Evolutionary conservation across 495 filamentous ascomycete species (phyloP).

Genomic region (Cairneyella variabilis): DNA sequence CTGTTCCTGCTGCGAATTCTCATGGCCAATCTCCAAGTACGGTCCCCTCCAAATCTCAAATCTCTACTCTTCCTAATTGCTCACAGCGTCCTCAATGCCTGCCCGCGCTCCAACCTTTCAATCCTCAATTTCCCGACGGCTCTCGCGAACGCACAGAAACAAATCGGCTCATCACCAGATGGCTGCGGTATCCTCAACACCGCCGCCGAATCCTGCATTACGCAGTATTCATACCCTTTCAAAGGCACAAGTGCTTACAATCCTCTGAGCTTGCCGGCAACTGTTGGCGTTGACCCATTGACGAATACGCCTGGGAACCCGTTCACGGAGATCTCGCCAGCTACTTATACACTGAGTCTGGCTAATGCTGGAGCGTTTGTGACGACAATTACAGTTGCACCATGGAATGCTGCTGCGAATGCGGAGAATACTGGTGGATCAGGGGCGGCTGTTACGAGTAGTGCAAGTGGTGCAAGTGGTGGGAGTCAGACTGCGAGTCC

Average conservation of each 20-base stretch:
- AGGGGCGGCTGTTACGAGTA: too few species aligned
- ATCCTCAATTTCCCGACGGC: neutral
- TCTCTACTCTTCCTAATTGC: neutral
- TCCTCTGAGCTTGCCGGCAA: neutral
- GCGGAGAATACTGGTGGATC: too few species aligned
- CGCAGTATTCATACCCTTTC: neutral
- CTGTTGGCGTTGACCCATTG: neutral
- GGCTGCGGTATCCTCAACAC: slow-evolving; percentile 10
- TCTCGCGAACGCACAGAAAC: neutral
- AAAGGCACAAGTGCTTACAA: neutral
- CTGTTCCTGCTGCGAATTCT: neutral
- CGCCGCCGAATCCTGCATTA: neutral
- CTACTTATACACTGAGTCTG: neutral
- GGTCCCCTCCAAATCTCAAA: neutral
- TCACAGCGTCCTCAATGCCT: slow-evolving; percentile 1
- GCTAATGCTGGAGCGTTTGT: neutral
- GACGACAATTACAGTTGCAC: neutral
- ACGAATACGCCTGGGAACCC: slow-evolving; percentile 4
- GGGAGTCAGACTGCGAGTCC: too few species aligned
- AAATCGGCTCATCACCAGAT: neutral
- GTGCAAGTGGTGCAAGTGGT: too few species aligned
- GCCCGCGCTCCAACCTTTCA: slow-evolving; percentile 6
- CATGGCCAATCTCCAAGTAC: neutral
- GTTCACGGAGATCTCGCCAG: neutral
- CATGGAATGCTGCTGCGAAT: neutral